Percentiles rank a stretch among this genome's conserved stretches.
Conservation (phyloP, 768 basidiomycete species). For the Pulveroboletus frians region DNA sequence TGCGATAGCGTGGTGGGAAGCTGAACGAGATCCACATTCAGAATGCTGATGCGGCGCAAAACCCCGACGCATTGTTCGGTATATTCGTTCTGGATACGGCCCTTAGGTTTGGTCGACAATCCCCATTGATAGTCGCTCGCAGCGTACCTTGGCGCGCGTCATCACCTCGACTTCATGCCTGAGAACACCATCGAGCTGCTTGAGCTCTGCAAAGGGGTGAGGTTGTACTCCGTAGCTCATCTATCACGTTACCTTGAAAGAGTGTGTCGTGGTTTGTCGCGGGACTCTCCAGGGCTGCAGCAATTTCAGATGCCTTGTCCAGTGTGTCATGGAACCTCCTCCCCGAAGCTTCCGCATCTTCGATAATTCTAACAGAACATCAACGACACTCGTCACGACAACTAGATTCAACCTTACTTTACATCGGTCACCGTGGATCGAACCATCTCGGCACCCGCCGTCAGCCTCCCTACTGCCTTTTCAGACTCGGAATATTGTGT, state of each 20-base stretch:
- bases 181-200: slow-evolving; percentile 55
- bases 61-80: slow-evolving; percentile 61
- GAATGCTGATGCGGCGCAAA: slow-evolving; percentile 68
- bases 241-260: slow-evolving; percentile 42
- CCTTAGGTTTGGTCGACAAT: neutral
- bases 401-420: slow-evolving; percentile 35
- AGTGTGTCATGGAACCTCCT: slow-evolving; percentile 56
- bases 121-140: neutral
- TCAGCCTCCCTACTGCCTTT: slow-evolving; percentile 46
- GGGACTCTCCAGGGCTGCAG: slow-evolving; percentile 51
- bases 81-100: slow-evolving; percentile 55
- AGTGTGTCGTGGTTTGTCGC: slow-evolving; percentile 45
- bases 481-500: slow-evolving; percentile 52
- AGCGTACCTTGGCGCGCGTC: slow-evolving; percentile 48
- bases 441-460: slow-evolving; percentile 54
- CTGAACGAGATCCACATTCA: slow-evolving; percentile 79
- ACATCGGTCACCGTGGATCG: slow-evolving; percentile 44
- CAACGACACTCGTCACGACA: neutral
- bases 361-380: slow-evolving; percentile 41
- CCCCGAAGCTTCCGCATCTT: slow-evolving; percentile 53
- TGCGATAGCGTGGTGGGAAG: slow-evolving; percentile 59
- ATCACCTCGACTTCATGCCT: slow-evolving; percentile 58
- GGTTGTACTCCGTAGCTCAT: neutral
- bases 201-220: slow-evolving; percentile 46
- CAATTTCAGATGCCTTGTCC: slow-evolving; percentile 49